phyloP scores from a whole-genome alignment of 2,329 filamentous ascomycete genomes.

The Penicillium crustosum region DNA sequence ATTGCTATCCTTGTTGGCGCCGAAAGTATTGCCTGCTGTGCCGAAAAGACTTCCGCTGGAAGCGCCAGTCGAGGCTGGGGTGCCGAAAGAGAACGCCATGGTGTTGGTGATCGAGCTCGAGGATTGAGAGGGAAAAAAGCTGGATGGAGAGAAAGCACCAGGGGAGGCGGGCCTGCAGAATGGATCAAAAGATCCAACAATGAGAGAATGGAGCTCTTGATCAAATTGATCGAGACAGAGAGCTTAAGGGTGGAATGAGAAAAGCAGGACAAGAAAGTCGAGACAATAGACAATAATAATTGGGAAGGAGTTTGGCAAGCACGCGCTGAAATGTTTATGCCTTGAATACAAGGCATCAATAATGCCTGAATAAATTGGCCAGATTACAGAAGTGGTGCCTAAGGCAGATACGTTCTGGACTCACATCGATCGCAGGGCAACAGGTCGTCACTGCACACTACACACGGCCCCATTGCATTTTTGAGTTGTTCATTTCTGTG shows the following conservation, averaged over 20 bases:
- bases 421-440: conserved; percentile 32
- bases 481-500: conserved; percentile 13
- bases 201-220: conserved; percentile 6
- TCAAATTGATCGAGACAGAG: conserved; percentile 6
- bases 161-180: conserved; percentile 14
- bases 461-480: conserved; percentile 20
- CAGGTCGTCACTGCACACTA: conserved; percentile 25
- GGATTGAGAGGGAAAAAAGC: conserved; percentile 19
- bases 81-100: conserved; percentile 43
- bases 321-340: conserved; percentile 20
- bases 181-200: conserved; percentile 10
- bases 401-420: conserved; percentile 32
- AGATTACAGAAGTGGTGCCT: conserved; percentile 18
- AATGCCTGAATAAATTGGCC: conserved; percentile 8
- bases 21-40: conserved; percentile 33
- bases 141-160: conserved; percentile 13
- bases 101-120: conserved; percentile 26
- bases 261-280: conserved; percentile 8
- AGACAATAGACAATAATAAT: conserved; percentile 21
- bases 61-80: conserved; percentile 36
- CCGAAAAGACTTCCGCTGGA: conserved; percentile 38
- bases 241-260: conserved; percentile 1
- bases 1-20: conserved; percentile 31
- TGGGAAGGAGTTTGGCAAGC: conserved; percentile 26
- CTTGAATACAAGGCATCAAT: conserved; percentile 17